Percentiles rank a stretch among this genome's conserved stretches.
Evolutionary conservation across 2,329 filamentous ascomycete genomes (phyloP).

Genomic region (Trichoderma citrinoviride): DNA sequence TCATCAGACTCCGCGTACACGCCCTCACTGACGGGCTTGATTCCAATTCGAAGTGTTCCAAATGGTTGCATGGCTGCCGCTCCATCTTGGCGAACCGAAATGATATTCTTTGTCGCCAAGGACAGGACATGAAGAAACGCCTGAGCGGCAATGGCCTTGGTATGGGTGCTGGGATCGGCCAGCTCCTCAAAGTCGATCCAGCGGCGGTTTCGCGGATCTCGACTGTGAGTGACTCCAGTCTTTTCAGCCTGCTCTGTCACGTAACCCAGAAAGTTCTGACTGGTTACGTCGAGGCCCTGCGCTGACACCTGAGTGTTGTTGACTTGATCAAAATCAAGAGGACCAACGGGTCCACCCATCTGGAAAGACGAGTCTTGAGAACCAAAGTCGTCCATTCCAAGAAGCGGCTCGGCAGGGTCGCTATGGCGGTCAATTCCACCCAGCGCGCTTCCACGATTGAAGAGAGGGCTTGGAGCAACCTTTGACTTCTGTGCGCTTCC

Average conservation of each 20-base stretch:
- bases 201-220: conserved; percentile 34
- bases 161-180: conserved; percentile 55
- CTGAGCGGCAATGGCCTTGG: conserved; percentile 65
- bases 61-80: conserved; percentile 40
- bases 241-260: conserved; percentile 38
- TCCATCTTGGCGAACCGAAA: conserved; percentile 61
- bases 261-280: conserved; percentile 47
- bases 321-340: conserved; percentile 25
- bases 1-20: conserved; percentile 18
- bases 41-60: conserved; percentile 47
- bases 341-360: conserved; percentile 25
- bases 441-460: conserved; percentile 37
- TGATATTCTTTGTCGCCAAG: conserved; percentile 63
- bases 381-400: conserved; percentile 36
- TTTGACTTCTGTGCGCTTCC: conserved; percentile 38
- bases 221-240: conserved; percentile 34
- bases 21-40: conserved; percentile 28
- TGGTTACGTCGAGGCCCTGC: conserved; percentile 44
- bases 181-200: conserved; percentile 68
- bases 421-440: conserved; percentile 48
- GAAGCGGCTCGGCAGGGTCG: conserved; percentile 38
- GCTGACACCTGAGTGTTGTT: conserved; percentile 35
- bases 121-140: conserved; percentile 72
- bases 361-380: conserved; percentile 36
- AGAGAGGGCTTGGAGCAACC: conserved; percentile 38